Percentiles rank a stretch among this genome's conserved stretches.
Conservation (phyloP, 2,329 filamentous ascomycete species). For the Penicillium freii region DNA sequence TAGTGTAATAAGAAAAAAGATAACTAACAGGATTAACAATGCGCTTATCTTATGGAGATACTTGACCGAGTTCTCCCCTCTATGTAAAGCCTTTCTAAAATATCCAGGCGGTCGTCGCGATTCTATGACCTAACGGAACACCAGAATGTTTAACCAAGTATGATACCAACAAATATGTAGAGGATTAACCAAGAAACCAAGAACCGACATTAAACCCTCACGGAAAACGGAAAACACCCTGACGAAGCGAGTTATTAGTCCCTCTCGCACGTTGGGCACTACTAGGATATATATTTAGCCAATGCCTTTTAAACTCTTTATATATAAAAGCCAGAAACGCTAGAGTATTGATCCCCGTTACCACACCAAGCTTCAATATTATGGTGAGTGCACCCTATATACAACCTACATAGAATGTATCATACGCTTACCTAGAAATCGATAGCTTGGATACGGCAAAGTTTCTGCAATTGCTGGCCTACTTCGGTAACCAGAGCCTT, state of each 20-base stretch:
- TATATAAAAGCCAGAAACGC: not conserved
- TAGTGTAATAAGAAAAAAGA: not conserved
- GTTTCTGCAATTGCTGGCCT: no score
- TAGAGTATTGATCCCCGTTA: not conserved
- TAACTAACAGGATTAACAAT: not conserved
- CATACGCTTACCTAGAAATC: not conserved
- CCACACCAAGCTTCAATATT: not conserved
- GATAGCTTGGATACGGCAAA: not conserved
- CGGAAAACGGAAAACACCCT: no score
- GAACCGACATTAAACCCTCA: not conserved
- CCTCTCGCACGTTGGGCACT: not conserved
- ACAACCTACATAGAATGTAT: not conserved
- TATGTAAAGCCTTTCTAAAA: not conserved
- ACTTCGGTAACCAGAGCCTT: slow-evolving; percentile 2
- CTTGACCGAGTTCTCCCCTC: not conserved
- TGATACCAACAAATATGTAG: not conserved
- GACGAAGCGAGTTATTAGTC: not conserved
- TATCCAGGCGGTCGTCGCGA: not conserved
- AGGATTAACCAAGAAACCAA: not conserved
- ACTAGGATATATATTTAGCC: not conserved
- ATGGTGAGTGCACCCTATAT: not conserved
- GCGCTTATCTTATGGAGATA: not conserved
- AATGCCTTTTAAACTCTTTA: not conserved
- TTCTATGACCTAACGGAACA: not conserved
- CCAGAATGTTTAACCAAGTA: not conserved